Conservation (phyloP, 2,329 filamentous ascomycete genomes). For the Malbranchea zuffiana region DNA sequence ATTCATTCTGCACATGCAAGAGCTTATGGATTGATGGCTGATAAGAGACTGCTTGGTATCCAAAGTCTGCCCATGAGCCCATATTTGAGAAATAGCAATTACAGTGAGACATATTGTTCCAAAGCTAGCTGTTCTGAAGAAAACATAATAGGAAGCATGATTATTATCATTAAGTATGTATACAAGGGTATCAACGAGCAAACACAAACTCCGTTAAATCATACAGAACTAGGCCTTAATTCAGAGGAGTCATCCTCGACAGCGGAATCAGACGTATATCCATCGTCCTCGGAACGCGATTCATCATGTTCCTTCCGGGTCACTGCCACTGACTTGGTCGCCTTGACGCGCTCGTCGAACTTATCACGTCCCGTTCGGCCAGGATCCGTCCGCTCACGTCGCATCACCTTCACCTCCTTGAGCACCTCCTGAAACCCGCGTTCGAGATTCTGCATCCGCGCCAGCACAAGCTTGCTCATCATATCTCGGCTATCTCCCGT, state of each 20-base stretch:
- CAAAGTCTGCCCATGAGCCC: too few relatives aligned
- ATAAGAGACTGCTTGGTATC: too few relatives aligned
- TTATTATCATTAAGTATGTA: neutral
- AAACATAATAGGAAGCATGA: too few relatives aligned
- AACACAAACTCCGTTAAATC: neutral
- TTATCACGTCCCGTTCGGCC: too few relatives aligned
- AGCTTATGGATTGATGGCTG: too few relatives aligned
- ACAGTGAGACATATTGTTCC: too few relatives aligned
- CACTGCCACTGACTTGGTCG: neutral
- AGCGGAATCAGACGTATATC: conserved; percentile 1
- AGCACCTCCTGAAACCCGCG: conserved; percentile 84
- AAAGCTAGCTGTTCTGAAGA: too few relatives aligned
- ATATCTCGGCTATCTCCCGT: conserved; percentile 53
- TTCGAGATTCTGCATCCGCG: conserved; percentile 85
- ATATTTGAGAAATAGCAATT: too few relatives aligned
- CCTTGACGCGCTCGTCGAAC: neutral
- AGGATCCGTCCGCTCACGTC: conserved; percentile 21
- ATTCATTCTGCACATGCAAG: too few relatives aligned
- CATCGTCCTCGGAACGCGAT: neutral
- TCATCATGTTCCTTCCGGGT: neutral
- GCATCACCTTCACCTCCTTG: conserved; percentile 57
- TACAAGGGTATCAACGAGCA: neutral
- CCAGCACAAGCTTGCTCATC: conserved; percentile 68
- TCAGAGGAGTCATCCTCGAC: conserved; percentile 6
- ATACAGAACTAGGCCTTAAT: conserved; percentile 8